Base-by-base conservation (phyloP, 495 filamentous ascomycete genomes). In the Xylaria castorea region DNA sequence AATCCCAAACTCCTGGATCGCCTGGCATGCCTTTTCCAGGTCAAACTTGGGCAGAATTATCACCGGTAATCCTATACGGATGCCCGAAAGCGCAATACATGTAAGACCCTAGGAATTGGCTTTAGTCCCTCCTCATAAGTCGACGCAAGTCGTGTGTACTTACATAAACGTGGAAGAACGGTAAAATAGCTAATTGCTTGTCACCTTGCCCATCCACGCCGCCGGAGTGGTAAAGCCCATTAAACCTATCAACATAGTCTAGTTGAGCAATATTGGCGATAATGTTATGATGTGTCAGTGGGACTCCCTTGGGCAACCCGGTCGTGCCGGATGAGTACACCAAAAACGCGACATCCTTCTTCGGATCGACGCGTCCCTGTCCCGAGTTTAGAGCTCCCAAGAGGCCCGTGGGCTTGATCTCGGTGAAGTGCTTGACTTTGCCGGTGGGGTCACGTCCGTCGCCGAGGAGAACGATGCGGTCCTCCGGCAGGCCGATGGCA, bases 261-360 rank as follows among this genome's bases (percentile, higher is more conserved):
- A 89, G 77, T 74, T 85, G 84, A 27, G 81, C 48, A 11, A 85
- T 9, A 79, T 97, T 96, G 73, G 93, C 81, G 3, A 95, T 85
- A 61, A 98, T 90, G 80, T 98, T 98, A 66, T 80, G 75, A 78
- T 98, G 95, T 51, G 88, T 92, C 11, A 98, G 83, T 89, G 93
- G 92, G n/a, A 97, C 95, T 22, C 95, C 95, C 81, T 98, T 98
- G 2, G 96, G 95, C 67, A 93, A 81, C 18, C 95, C 95, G 0
- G 95, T 97, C 0, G 95, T 98, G n/a, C 95, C 95, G 34, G 91
- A 93, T 42, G 89, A 92, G 81, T 97, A 98, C 72, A 96, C 85
- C 30, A 93, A 80, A 75, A 92, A 93, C 20, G 89, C 89, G 16
- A 90, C 64, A 73, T 93, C 91, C 70, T 88, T 85, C 60, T 83